Evolutionary conservation across 2,329 filamentous ascomycete species (phyloP), one percentile per base, ranked within the genome.

Genomic region (Aspergillus spinulosporus): DNA sequence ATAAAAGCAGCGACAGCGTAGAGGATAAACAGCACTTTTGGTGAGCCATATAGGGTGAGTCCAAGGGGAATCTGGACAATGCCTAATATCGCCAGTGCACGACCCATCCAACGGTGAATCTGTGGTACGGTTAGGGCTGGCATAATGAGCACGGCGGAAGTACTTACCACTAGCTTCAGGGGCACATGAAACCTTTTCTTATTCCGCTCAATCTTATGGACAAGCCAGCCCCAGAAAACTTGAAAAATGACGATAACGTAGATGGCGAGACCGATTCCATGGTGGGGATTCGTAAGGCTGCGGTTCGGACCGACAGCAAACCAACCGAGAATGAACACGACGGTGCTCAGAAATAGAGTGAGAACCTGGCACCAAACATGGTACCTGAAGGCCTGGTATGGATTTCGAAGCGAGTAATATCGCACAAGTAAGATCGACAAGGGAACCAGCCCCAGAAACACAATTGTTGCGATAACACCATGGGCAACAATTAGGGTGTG

Each of bases 41-140:
- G 93, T 31, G 92, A 96, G 4, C 94, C 94, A 67, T 97, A 99
- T 1, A 99, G 80, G 0, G 92, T 92, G 46, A 99, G 80, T 0
- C 94, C 94, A 0, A 99, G 80, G 0, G 94, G 89, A 8, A 99
- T 85, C 70, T 99, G 94, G 3, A 87, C 83, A 62, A 97, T 86
- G 0, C 90, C 94, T 3, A 99, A 79, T 14, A 97, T 74, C 2
- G 89, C 88, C 65, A 93, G 85, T 0, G 84, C 77, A 56, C 92
- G 82, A 14, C 94, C 94, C 14, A 89, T 76, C 91, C 94, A 97
- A 69, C 92, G 89, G 75, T 99, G 94, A 42, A 97, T 73, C 81
- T 89, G 80, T 37, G 80, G 80, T 81, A 15, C 77, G 5, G 79
- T 65, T 54, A 69, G 62, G 43, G 32, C 7, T 32, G 31, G 48